Percentiles rank a stretch among this genome's conserved stretches.
Conservation (phyloP, 495 filamentous ascomycete genomes). For the Tuber melanosporum region DNA sequence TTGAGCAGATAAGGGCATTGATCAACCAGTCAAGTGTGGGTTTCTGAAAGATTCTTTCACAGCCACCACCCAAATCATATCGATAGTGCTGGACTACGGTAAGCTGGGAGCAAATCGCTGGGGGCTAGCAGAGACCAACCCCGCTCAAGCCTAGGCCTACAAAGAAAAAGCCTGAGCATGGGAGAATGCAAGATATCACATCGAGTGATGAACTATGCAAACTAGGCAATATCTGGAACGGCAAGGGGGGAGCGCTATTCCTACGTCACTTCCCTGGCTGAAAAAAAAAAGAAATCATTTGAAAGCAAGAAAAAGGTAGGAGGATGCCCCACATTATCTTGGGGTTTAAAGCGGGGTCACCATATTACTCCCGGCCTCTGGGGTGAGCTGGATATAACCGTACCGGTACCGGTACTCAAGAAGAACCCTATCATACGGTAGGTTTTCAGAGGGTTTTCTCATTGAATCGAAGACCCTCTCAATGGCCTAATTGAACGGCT, state of each 20-base stretch:
- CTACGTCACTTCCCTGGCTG: background rate
- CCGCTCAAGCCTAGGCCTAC: background rate
- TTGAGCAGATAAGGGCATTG: background rate
- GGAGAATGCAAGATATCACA: background rate
- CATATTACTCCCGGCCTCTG: background rate
- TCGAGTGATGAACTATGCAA: background rate
- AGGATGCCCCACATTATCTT: background rate
- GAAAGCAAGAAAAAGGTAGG: background rate
- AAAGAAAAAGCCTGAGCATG: background rate
- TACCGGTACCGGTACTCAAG: background rate
- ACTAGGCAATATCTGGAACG: background rate
- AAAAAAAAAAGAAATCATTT: background rate
- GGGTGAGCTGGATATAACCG: background rate
- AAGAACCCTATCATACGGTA: background rate
- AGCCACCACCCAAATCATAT: no score
- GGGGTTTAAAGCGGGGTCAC: background rate
- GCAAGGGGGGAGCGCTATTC: background rate
- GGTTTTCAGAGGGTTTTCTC: background rate
- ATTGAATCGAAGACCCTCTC: background rate
- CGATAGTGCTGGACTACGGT: no score
- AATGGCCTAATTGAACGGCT: background rate
- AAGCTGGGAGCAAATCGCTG: background rate
- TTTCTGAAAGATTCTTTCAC: no score
- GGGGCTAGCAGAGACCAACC: background rate
- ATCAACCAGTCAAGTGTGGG: background rate